Evolutionary conservation across 176 grass and related monocot genomes (phyloP).

Genomic region (Lolium perenne): DNA sequence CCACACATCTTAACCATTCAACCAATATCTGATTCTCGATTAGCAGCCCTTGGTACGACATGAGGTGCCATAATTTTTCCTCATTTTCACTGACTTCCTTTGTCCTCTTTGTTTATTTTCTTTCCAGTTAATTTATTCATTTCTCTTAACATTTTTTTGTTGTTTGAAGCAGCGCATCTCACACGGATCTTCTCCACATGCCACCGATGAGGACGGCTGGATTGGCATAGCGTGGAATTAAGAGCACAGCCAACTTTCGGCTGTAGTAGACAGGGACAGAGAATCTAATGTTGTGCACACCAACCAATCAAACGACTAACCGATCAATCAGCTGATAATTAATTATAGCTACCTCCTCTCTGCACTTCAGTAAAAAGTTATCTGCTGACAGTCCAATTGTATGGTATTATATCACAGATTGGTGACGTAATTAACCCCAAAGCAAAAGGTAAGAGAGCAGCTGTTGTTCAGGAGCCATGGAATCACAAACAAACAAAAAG

Average conservation of each 20-base stretch:
- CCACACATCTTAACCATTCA: neutral
- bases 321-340: slow-evolving; percentile 30
- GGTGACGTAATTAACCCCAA: neutral
- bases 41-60: neutral
- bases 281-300: slow-evolving; percentile 52
- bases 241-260: slow-evolving; percentile 54
- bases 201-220: slow-evolving; percentile 40
- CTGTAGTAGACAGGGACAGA: slow-evolving; percentile 58
- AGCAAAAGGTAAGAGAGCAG: neutral
- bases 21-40: neutral
- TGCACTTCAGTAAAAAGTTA: neutral
- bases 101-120: neutral
- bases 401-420: slow-evolving; percentile 9
- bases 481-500: neutral
- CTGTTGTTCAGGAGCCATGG: slow-evolving; percentile 16
- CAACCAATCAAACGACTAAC: slow-evolving; percentile 46
- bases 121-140: neutral
- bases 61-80: slow-evolving; percentile 17
- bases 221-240: slow-evolving; percentile 42
- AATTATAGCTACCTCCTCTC: neutral
- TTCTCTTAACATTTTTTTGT: neutral
- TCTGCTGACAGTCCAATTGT: neutral
- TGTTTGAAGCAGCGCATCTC: slow-evolving; percentile 30
- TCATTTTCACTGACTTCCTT: neutral
- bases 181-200: slow-evolving; percentile 57